Evolutionary conservation across 768 basidiomycete genomes (phyloP), one percentile per base, ranked within the genome.

Genomic region (Coprinellus micaceus): DNA sequence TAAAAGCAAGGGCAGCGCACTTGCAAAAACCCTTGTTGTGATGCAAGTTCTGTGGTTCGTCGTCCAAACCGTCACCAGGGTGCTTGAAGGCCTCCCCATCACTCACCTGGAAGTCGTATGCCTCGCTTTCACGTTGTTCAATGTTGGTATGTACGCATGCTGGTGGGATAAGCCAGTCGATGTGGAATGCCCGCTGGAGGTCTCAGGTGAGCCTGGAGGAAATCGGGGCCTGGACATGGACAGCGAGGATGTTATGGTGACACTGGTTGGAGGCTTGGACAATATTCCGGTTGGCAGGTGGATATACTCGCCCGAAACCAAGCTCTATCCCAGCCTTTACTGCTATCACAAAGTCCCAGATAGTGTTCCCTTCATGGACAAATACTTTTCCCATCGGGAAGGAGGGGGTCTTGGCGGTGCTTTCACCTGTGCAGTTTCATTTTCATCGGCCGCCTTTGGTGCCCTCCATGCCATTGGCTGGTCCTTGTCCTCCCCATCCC

Each of bases 101-200:
- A 73, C 71, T 7, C 66, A 72, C 30, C 64, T 77, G 13, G 72
- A 77, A 57, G 57, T 74, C 15, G 59, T 67, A 4, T 77, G 75
- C 1, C 26, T 74, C 24, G 72, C 68, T 0, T 72, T 71, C 46
- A 68, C 66, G 2, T 33, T 64, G 3, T 58, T 75, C 25, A 74
- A 68, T 28, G 58, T 66, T 12, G 55, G 65, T 9, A 68, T 63
- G 12, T 75, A 73, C 57, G 30, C 51, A 0, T 46, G 72, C 1
- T 76, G 76, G 75, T 76, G 71, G 74, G 36, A 67, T 26, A 78
- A 78, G 60, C 76, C 75, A 2, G 63, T 69, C 12, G 68, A 71
- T 52, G 68, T 76, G 0, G 59, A 59, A 11, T 57, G 58, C n/a
- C 69, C 66, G 33, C 33, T 33, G 33, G 33, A 33, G 33, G 13